Conservation (phyloP, 2,329 filamentous ascomycete genomes). For the Xylaria sp. region DNA sequence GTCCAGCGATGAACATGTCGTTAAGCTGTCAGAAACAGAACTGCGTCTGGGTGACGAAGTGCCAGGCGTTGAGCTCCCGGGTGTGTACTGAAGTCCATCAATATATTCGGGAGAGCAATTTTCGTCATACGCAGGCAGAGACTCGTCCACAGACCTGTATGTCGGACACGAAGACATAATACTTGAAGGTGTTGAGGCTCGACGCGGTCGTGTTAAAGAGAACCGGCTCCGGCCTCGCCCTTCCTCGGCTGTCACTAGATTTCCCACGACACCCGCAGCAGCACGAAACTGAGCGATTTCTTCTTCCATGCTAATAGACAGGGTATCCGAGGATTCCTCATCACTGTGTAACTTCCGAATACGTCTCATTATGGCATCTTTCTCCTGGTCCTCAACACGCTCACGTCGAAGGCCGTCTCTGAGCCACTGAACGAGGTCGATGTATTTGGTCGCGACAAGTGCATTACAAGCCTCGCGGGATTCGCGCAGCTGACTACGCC, state of each 20-base stretch:
- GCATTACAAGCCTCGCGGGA: constrained; percentile 33
- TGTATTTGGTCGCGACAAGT: constrained; percentile 35
- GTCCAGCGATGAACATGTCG: constrained; percentile 34
- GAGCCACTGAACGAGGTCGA: constrained; percentile 41
- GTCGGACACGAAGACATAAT: constrained; percentile 42
- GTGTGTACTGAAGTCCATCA: constrained; percentile 51
- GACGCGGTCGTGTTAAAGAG: constrained; percentile 28
- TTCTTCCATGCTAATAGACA: constrained; percentile 52
- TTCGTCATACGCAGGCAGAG: constrained; percentile 51
- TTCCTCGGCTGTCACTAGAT: constrained; percentile 53
- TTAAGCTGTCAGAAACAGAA: constrained; percentile 27
- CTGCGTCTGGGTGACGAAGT: constrained; percentile 7
- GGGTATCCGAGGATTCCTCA: constrained; percentile 36
- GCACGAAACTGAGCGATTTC: constrained; percentile 55
- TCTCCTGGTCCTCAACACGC: constrained; percentile 44
- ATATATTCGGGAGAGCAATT: constrained; percentile 45
- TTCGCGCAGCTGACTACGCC: constrained; percentile 13
- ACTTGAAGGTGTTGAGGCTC: constrained; percentile 33
- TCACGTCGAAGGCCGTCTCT: constrained; percentile 30
- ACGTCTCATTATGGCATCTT: constrained; percentile 43
- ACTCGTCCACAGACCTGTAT: constrained; percentile 45
- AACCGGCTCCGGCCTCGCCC: constrained; percentile 33
- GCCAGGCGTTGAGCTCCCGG: constrained; percentile 24
- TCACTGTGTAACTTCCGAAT: constrained; percentile 35
- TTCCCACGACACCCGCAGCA: constrained; percentile 52